Base-by-base conservation (phyloP, 2,329 filamentous ascomycete genomes). In the Aspergillus flavus region DNA sequence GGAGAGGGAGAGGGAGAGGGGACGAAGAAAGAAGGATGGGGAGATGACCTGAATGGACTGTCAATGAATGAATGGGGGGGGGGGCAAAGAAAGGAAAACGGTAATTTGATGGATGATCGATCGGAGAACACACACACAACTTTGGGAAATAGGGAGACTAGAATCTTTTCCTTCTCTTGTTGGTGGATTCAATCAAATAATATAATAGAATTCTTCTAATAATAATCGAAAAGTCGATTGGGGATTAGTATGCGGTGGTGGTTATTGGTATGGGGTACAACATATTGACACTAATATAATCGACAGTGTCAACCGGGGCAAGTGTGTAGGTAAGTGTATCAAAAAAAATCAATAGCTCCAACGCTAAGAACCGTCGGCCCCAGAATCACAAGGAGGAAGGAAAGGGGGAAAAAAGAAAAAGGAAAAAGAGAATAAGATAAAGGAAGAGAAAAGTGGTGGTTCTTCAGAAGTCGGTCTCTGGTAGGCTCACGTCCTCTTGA, bases 1-100 rank as follows among this genome's bases (percentile, higher is more conserved):
- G 32, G 63, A 60, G 34, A 57, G 50, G 48, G 62, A 52, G 52
- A 57, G 43, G 21, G 28, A 53, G 26, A 61, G 43, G 57, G 60
- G 59, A 43, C 45, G 60, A 55, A 56, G 41, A 34, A 57, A 50
- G 11, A 52, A 50, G 53, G 50, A 61, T 57, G 59, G 26, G 52
- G 28, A 48, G 32, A 48, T 48, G 55, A 36, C 26, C 26, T 50
- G 46, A 50, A 50, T 50, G 46, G 23, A 23, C 23, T 54, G 9
- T 41, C 28, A 41, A 26, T 56, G 32, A 56, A 39, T 56, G 53
- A 56, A 39, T 23, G 14, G 28, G 28, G 16, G n/a, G 21, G 21
- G 21, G 19, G 16, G 48, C 11, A 30, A 52, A 50, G 30, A 53
- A 55, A 21, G 34, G 52, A 39, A 54, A 55, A 39, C 32, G 52